A percentile compares a stretch with the other conserved stretches of the same genome.
Evolutionary conservation across 1,139 yeast genomes (phyloP).

Genomic region (Debaryomycetaceae sp.): DNA sequence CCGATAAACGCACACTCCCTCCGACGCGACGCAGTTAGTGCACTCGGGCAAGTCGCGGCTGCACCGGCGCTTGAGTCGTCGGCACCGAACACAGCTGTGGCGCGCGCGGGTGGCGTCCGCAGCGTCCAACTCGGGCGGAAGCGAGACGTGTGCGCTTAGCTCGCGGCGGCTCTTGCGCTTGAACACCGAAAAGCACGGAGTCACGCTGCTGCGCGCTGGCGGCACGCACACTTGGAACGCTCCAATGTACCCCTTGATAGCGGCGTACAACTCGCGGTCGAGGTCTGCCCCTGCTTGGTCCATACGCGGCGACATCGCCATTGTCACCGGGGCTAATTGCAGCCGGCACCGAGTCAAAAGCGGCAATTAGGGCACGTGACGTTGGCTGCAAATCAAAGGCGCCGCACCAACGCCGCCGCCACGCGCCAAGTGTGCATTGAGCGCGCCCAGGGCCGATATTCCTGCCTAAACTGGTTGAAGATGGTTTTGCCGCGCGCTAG

Average conservation of each 20-base stretch:
- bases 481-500: constrained; percentile 1
- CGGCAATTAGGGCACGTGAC: too few relatives aligned
- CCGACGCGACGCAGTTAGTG: constrained; percentile 20
- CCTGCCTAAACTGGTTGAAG: constrained; percentile 2
- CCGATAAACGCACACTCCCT: constrained; percentile 20
- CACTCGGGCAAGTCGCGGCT: constrained; percentile 22
- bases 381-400: too few relatives aligned
- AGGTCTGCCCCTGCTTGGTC: constrained; percentile 4
- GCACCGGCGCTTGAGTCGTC: constrained; percentile 23
- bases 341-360: not conserved
- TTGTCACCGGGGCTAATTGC: too few relatives aligned
- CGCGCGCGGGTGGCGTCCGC: constrained; percentile 15
- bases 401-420: too few relatives aligned
- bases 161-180: constrained; percentile 16
- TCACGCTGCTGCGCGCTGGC: not conserved
- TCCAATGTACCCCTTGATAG: constrained; percentile 7
- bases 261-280: constrained; percentile 7
- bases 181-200: not conserved
- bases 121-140: constrained; percentile 14
- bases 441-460: constrained; percentile 2
- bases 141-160: constrained; percentile 15
- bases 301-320: constrained; percentile 1
- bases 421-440: too few relatives aligned
- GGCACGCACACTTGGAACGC: constrained; percentile 6
- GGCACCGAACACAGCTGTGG: constrained; percentile 22